phyloP scores from a whole-genome alignment of 2,329 filamentous ascomycete genomes.

The Pseudocercospora fuligena region DNA sequence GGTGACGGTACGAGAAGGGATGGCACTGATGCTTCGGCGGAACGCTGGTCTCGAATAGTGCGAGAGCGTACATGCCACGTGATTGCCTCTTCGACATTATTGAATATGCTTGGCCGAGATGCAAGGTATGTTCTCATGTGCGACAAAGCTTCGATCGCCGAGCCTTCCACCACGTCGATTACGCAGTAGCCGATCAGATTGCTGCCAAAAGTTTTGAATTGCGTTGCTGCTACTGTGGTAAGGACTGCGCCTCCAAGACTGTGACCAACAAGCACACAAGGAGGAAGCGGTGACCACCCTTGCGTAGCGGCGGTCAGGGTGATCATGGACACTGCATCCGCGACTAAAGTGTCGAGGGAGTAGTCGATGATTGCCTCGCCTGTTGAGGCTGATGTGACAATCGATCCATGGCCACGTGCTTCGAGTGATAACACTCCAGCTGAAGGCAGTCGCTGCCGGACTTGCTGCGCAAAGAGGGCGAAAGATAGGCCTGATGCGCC shows the following conservation, averaged over 20 bases:
- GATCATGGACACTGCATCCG: slow-evolving; percentile 74
- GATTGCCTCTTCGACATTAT: slow-evolving; percentile 77
- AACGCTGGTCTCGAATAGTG: slow-evolving; percentile 80
- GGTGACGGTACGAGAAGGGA: slow-evolving; percentile 65
- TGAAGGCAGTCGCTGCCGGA: slow-evolving; percentile 75
- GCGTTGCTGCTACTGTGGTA: slow-evolving; percentile 72
- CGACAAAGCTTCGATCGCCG: slow-evolving; percentile 89
- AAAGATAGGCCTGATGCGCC: slow-evolving; percentile 94
- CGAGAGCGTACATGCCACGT: slow-evolving; percentile 93
- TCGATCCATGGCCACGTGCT: slow-evolving; percentile 83
- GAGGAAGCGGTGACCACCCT: slow-evolving; percentile 74
- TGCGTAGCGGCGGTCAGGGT: slow-evolving; percentile 67
- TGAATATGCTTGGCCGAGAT: slow-evolving; percentile 77
- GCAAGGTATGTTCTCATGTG: slow-evolving; percentile 93
- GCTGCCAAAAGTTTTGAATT: slow-evolving; percentile 58
- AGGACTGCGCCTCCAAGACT: slow-evolving; percentile 91
- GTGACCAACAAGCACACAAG: slow-evolving; percentile 84
- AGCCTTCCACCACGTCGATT: slow-evolving; percentile 92
- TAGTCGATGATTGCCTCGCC: slow-evolving; percentile 63
- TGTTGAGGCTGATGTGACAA: slow-evolving; percentile 52
- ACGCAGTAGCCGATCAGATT: slow-evolving; percentile 84
- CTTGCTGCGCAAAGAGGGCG: slow-evolving; percentile 76
- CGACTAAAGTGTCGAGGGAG: slow-evolving; percentile 71
- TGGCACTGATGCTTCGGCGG: slow-evolving; percentile 87
- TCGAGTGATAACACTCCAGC: slow-evolving; percentile 86